Base-by-base conservation (phyloP, 129 eudicot genomes). In the Logfia minima region DNA sequence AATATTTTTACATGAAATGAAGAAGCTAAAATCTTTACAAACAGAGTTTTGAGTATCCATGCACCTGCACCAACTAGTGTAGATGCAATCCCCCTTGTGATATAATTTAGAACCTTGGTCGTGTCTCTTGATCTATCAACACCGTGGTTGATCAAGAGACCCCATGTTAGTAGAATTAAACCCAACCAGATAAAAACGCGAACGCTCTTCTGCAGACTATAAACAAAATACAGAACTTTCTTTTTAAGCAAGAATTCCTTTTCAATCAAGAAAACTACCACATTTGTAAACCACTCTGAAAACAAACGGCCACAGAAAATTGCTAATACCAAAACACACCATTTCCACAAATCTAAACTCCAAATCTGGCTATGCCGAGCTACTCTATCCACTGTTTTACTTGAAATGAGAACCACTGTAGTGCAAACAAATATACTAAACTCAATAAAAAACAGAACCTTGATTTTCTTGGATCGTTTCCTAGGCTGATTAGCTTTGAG, bases 111-210 rank as follows among this genome's bases (percentile, higher is more conserved):
- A 62, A 83, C 74, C 72, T 78, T 78, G 16, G 77, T 77, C 4
- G 90, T 80, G 10, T 76, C 53, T 77, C 72, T 71, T 5, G 95
- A 65, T 71, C 96, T 80, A 43, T 45, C 28, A 29, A 83, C 92
- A 65, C 88, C 90, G 1, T 74, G 88, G 72, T 75, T 84, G 69
- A 91, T 87, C 79, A 94, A 70, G 45, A 94, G 80, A 6, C 52
- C 96, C 98, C 98, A 94, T 0, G 98, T 84, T 74, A 91, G 37
- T 52, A 94, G 86, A 87, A 89, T 78, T 61, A 91, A 82, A 67
- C 90, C 87, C 51, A 91, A 65, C 96, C 98, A 94, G 66, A 91
- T 75, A 55, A 86, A 87, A 76, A 91, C 86, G 21, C 89, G 88
- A 28, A 91, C 85, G 59, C 96, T 84, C 63, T 76, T 89, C 64